Evolutionary conservation across 176 grass and related monocot species (phyloP).

Genomic region (Areca catechu): DNA sequence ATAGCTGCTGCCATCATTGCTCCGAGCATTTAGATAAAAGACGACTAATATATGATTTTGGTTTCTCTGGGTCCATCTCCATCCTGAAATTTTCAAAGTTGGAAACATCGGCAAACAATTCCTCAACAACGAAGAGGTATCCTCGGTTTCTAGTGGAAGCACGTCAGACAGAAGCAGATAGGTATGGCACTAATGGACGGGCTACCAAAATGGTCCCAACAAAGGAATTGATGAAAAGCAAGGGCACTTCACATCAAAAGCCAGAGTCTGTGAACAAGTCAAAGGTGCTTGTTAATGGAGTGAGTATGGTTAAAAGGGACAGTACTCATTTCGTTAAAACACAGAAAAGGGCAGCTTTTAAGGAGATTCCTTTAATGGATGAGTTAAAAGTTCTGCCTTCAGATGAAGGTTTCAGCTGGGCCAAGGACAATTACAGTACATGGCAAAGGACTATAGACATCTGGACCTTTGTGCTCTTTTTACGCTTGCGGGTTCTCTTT

Average conservation of each 20-base stretch:
- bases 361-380: conserved; percentile 40
- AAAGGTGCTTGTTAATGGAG: conserved; percentile 36
- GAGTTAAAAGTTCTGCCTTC: conserved; percentile 87
- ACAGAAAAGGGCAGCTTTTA: conserved; percentile 25
- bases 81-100: conserved; percentile 38
- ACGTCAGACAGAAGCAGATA: conserved; percentile 35
- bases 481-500: conserved; percentile 65
- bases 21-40: conserved; percentile 1
- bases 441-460: conserved; percentile 76
- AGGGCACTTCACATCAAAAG: conserved; percentile 22
- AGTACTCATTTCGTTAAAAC: conserved; percentile 44
- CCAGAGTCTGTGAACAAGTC: conserved; percentile 32
- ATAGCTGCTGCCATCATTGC: conserved; percentile 3
- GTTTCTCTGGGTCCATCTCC: conserved; percentile 55
- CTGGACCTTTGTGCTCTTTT: conserved; percentile 89
- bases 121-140: conserved; percentile 24
- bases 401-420: conserved; percentile 92
- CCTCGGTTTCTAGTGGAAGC: conserved; percentile 33
- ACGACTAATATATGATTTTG: conserved; percentile 23
- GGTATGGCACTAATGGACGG: conserved; percentile 56
- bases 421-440: conserved; percentile 77
- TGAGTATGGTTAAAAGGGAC: conserved; percentile 59
- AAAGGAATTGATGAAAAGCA: conserved; percentile 40
- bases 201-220: conserved; percentile 77
- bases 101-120: conserved; percentile 11